phyloP scores from a whole-genome alignment of 2,329 filamentous ascomycete genomes.

The Gaeumannomyces sp. region DNA sequence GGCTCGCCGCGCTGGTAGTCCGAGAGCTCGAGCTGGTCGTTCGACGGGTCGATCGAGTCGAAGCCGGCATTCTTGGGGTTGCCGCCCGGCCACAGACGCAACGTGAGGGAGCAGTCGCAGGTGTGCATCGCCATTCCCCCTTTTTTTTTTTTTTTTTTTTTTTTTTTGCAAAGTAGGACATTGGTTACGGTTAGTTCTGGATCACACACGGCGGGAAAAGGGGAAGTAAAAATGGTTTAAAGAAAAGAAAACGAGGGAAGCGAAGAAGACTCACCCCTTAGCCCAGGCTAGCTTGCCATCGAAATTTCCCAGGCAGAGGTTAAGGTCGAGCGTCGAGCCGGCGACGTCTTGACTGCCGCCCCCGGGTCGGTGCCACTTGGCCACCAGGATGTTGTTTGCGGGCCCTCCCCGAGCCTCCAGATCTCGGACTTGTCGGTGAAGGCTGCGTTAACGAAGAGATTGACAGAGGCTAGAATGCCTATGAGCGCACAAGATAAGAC shows the following conservation, averaged over 20 bases:
- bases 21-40: background rate
- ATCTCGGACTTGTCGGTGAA: conserved; percentile 2
- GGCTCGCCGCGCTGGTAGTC: background rate
- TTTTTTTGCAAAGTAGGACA: background rate
- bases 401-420: conserved; percentile 1
- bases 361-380: background rate
- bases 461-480: background rate
- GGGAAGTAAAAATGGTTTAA: too few relatives aligned
- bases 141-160: background rate
- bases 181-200: too few relatives aligned
- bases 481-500: background rate
- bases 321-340: background rate
- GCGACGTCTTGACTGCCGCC: background rate
- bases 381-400: background rate
- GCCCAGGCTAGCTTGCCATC: conserved; percentile 1
- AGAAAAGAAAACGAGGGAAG: background rate
- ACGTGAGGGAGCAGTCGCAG: background rate
- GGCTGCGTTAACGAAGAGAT: background rate
- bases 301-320: background rate
- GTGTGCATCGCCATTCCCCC: background rate
- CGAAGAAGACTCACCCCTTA: background rate
- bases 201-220: too few relatives aligned
- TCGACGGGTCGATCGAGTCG: background rate
- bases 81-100: background rate
- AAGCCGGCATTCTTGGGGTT: background rate